A percentile compares a stretch with the other conserved stretches of the same genome.
Evolutionary conservation across 1,139 yeast species (phyloP).

Genomic region (Candida glucosophila): DNA sequence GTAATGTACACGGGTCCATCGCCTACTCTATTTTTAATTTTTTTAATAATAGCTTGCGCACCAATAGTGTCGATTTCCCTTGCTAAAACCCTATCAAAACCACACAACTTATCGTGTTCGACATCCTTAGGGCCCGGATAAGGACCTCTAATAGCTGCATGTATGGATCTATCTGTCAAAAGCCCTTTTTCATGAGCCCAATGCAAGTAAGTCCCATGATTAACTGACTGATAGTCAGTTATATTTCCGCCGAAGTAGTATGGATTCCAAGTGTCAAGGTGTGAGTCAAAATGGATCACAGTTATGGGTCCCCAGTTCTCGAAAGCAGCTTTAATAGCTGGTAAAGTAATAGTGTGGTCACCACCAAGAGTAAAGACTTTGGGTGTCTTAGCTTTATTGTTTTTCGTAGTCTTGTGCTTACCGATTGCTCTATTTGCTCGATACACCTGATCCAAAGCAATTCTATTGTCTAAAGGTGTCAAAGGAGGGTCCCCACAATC

Average conservation of each 20-base stretch:
- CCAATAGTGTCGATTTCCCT: conserved; percentile 10
- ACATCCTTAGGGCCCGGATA: conserved; percentile 16
- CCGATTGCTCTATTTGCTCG: conserved; percentile 8
- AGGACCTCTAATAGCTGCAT: conserved; percentile 29
- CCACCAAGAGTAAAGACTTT: conserved; percentile 47
- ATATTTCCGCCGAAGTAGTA: conserved; percentile 43
- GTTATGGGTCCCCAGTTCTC: conserved; percentile 37
- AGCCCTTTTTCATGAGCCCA: conserved; percentile 11
- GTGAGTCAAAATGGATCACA: conserved; percentile 49
- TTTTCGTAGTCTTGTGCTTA: conserved; percentile 3
- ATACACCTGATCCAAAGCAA: conserved; percentile 10
- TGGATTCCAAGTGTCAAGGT: conserved; percentile 55
- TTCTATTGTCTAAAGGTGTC: conserved; percentile 10
- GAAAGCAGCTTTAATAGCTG: conserved; percentile 39
- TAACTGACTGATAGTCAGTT: conserved; percentile 39
- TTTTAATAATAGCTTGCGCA: conserved; percentile 7
- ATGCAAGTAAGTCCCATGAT: conserved; percentile 49
- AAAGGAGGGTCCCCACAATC: conserved; percentile 13
- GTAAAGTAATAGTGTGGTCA: conserved; percentile 48
- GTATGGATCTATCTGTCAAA: conserved; percentile 12
- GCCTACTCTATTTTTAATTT: conserved; percentile 8
- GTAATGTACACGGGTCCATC: conserved; percentile 7
- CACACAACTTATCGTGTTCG: conserved; percentile 7
- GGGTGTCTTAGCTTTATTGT: conserved; percentile 15
- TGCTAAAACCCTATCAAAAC: conserved; percentile 9